These are phyloP conservation scores for Meira nashicola DNA, from an alignment of 1,284 basidiomycete species.

Conservation along the genomic window DNA sequence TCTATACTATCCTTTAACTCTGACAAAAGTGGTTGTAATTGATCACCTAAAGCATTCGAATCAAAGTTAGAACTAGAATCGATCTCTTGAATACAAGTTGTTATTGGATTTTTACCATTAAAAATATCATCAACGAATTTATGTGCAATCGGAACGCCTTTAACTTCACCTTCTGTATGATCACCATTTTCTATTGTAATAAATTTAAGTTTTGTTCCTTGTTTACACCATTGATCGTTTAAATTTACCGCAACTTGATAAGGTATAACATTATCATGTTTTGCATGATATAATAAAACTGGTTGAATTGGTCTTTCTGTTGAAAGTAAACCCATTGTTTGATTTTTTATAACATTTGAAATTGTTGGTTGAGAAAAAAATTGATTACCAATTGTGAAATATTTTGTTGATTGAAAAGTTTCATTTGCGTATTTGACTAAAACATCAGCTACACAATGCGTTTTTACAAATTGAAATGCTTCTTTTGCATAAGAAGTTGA, in stretches of 20 bases:
- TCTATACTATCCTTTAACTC: too few relatives aligned
- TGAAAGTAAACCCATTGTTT: background rate
- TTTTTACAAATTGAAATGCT: conserved; percentile 9
- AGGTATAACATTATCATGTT: conserved; percentile 38
- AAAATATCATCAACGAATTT: too few relatives aligned
- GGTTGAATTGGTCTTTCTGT: conserved; percentile 20
- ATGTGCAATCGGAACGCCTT: too few relatives aligned
- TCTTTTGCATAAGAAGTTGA: background rate
- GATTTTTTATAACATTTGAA: background rate
- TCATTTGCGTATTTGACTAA: conserved; percentile 9
- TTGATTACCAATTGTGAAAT: background rate
- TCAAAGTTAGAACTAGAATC: too few relatives aligned
- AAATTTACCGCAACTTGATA: conserved; percentile 9
- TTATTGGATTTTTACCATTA: too few relatives aligned
- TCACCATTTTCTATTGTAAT: too few relatives aligned
- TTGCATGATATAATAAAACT: conserved; percentile 39
- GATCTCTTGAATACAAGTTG: too few relatives aligned
- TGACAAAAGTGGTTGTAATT: too few relatives aligned
- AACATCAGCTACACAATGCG: conserved; percentile 9
- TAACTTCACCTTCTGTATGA: too few relatives aligned
- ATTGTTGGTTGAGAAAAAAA: background rate
- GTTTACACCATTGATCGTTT: background rate
- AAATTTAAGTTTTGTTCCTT: background rate
- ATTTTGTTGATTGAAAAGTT: background rate
- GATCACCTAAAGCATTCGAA: too few relatives aligned